phyloP scores from a whole-genome alignment of 257 asterid species.

The Pogostemon cablin region DNA sequence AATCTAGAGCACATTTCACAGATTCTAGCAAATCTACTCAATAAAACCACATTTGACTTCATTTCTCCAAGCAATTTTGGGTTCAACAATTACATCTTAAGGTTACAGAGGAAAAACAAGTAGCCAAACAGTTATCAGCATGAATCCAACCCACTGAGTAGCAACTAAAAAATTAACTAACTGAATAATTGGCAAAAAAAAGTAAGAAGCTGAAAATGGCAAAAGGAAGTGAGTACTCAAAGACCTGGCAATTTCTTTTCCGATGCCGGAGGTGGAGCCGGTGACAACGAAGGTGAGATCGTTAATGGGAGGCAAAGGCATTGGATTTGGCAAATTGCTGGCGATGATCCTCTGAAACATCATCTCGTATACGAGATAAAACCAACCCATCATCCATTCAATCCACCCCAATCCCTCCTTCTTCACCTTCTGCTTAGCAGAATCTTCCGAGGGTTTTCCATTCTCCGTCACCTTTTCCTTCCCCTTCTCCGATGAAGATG shows the following conservation, averaged over 20 bases:
- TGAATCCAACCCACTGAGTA: conserved; percentile 13
- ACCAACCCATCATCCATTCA: conserved; percentile 86
- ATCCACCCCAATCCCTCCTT: conserved; percentile 86
- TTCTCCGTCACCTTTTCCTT: conserved; percentile 38
- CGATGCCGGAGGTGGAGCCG: conserved; percentile 98
- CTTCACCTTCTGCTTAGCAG: conserved; percentile 38
- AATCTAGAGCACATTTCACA: neutral
- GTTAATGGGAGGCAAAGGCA: conserved; percentile 83
- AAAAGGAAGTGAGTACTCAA: conserved; percentile 17
- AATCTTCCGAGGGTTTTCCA: conserved; percentile 35
- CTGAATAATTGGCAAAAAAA: neutral
- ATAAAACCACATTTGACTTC: neutral
- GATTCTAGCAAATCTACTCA: neutral
- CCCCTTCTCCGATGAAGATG: conserved; percentile 44
- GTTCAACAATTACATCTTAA: neutral
- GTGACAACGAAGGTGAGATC: conserved; percentile 84
- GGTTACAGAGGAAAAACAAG: neutral
- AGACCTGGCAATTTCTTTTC: conserved; percentile 84
- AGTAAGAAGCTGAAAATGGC: neutral
- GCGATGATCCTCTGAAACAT: conserved; percentile 92
- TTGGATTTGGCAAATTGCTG: conserved; percentile 81
- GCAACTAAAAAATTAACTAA: conserved; percentile 13
- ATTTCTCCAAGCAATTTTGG: conserved; percentile 8
- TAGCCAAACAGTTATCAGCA: neutral
- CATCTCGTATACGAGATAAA: conserved; percentile 70